A percentile compares a stretch with the other conserved stretches of the same genome.
phyloP scores from a whole-genome alignment of 139 green algal genomes.

The Chlorella sorokiniana region DNA sequence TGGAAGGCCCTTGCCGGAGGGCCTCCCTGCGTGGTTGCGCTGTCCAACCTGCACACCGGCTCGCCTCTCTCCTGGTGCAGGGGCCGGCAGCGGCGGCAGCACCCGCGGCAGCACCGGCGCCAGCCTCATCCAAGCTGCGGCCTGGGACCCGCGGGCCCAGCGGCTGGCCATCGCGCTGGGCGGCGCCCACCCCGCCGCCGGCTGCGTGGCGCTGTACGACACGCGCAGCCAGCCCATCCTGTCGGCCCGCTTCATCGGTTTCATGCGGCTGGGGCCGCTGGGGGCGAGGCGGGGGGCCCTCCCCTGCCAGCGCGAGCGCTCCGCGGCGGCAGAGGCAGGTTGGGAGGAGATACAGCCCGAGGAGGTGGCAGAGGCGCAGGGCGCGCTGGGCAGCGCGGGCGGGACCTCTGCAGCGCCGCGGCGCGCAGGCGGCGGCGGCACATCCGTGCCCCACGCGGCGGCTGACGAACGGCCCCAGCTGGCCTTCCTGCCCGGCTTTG shows the following conservation, averaged over 20 bases:
- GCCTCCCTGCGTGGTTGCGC: too few relatives aligned
- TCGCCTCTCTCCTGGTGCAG: neutral
- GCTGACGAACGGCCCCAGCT: neutral
- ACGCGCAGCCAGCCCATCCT: conserved; percentile 37
- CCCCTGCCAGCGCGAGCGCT: neutral
- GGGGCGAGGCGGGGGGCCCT: neutral
- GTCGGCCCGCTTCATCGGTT: conserved; percentile 38
- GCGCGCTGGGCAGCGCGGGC: neutral
- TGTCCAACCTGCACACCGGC: neutral
- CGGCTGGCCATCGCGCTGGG: conserved; percentile 36
- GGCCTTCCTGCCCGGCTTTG: conserved; percentile 23
- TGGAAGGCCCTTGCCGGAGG: too few relatives aligned
- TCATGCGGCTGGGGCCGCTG: conserved; percentile 12
- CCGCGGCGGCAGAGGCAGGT: neutral
- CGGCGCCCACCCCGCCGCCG: conserved; percentile 26
- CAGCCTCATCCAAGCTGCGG: conserved; percentile 5
- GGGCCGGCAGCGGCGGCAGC: too few relatives aligned
- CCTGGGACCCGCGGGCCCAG: conserved; percentile 34
- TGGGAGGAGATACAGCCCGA: conserved; percentile 32
- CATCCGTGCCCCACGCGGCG: too few relatives aligned
- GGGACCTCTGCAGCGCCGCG: neutral
- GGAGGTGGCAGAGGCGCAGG: conserved; percentile 15
- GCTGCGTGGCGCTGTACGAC: conserved; percentile 38
- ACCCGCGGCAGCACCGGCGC: neutral
- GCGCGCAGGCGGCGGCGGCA: too few relatives aligned